Conservation (phyloP, 768 basidiomycete genomes). For the Galerina marginata region DNA sequence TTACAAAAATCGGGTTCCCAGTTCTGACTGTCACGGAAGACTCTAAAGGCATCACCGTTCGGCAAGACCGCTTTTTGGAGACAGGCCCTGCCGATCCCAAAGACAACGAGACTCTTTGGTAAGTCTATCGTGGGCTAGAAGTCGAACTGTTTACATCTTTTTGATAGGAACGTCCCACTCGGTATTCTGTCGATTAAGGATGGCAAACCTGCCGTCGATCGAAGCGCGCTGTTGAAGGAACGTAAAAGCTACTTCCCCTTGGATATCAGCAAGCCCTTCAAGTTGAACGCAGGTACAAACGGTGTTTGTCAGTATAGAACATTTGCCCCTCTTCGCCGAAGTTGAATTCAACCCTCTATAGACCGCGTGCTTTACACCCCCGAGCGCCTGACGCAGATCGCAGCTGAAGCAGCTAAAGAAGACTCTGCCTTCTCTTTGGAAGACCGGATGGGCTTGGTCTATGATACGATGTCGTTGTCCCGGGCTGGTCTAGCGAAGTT, state of each 20-base stretch:
- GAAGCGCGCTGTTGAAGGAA: slow-evolving; percentile 64
- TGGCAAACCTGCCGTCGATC: slow-evolving; percentile 63
- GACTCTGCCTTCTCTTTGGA: slow-evolving; percentile 74
- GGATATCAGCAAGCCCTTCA: slow-evolving; percentile 81
- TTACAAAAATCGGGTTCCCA: slow-evolving; percentile 87
- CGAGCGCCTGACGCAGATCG: slow-evolving; percentile 79
- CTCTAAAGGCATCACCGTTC: slow-evolving; percentile 70
- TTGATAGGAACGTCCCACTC: slow-evolving; percentile 78
- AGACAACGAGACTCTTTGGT: slow-evolving; percentile 92
- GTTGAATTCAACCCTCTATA: slow-evolving; percentile 31
- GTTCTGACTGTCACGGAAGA: slow-evolving; percentile 86
- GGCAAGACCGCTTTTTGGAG: slow-evolving; percentile 92
- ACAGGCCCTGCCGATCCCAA: slow-evolving; percentile 78
- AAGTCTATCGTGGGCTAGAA: slow-evolving; percentile 9
- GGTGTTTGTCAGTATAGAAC: slow-evolving; percentile 78
- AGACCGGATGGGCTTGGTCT: slow-evolving; percentile 88
- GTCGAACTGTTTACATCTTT: neutral
- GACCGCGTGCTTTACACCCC: slow-evolving; percentile 89
- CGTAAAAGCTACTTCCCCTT: slow-evolving; percentile 72
- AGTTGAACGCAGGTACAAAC: slow-evolving; percentile 87
- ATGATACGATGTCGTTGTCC: slow-evolving; percentile 81
- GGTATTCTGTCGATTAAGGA: slow-evolving; percentile 67
- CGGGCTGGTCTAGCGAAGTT: slow-evolving; percentile 80
- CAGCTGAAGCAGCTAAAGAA: slow-evolving; percentile 73
- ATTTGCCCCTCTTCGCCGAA: neutral